These are phyloP conservation scores for Rhododendron ovatum DNA, from an alignment of 148 eudicot species.

Conservation along the genomic window DNA sequence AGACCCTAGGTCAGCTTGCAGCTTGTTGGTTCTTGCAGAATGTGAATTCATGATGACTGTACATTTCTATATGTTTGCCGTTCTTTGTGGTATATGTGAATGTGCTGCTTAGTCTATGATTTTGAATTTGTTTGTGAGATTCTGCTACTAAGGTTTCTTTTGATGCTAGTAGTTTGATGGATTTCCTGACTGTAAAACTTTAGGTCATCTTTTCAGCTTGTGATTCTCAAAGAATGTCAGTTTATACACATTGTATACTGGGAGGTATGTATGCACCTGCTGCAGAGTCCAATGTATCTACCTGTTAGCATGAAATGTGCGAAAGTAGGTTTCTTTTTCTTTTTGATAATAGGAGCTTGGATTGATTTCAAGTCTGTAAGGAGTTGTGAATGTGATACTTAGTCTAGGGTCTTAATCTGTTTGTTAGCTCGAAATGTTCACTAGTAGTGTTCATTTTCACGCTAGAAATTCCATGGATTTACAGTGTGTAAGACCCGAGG, in stretches of 20 bases:
- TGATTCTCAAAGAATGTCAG: no score
- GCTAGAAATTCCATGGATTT: neutral
- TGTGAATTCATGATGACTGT: neutral
- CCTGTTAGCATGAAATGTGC: neutral
- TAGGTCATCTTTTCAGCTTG: neutral
- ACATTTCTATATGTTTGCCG: neutral
- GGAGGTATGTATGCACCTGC: neutral
- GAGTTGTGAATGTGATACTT: neutral
- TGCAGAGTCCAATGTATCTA: neutral
- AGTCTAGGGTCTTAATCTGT: neutral
- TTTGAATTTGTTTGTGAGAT: neutral
- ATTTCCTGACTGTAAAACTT: no score
- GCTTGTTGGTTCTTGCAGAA: no score
- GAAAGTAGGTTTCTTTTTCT: neutral
- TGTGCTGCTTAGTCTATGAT: neutral
- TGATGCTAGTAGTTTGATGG: neutral
- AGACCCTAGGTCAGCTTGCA: neutral
- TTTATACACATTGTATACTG: neutral
- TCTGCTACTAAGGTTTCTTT: neutral
- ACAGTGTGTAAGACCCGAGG: neutral
- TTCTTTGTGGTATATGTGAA: neutral
- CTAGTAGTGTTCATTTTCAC: neutral
- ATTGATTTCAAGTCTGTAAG: neutral
- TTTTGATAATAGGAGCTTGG: neutral
- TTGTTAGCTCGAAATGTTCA: neutral